phyloP scores from a whole-genome alignment of 2,329 filamentous ascomycete species.

The Colletotrichum gigasporum region DNA sequence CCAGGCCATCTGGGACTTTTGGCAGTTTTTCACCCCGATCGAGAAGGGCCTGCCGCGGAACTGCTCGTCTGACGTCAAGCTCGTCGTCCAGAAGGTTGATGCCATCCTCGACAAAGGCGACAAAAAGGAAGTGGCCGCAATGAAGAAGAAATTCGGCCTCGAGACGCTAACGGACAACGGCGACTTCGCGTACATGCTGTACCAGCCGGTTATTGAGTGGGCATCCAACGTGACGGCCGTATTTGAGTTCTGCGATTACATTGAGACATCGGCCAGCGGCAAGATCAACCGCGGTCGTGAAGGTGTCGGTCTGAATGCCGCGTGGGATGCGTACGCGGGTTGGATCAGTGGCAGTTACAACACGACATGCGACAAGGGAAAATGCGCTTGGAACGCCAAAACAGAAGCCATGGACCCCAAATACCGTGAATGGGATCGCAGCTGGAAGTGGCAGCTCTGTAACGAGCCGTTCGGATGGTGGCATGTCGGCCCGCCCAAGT shows the following conservation, averaged over 20 bases:
- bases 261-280: conserved; percentile 3
- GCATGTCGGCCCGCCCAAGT: conserved; percentile 15
- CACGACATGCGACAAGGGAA: background rate
- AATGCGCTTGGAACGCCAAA: background rate
- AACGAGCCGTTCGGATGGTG: conserved; percentile 29
- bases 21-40: conserved; percentile 58
- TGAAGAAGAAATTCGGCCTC: conserved; percentile 23
- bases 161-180: conserved; percentile 5
- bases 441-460: conserved; percentile 26
- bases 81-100: conserved; percentile 58
- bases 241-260: conserved; percentile 7
- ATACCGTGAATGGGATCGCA: background rate
- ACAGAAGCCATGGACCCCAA: background rate
- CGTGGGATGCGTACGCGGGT: background rate
- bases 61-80: conserved; percentile 55
- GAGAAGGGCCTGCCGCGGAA: conserved; percentile 42
- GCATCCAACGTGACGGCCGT: background rate
- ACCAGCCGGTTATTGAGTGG: conserved; percentile 17
- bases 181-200: conserved; percentile 12
- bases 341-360: background rate
- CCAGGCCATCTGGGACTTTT: conserved; percentile 55
- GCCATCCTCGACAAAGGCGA: conserved; percentile 40
- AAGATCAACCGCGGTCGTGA: background rate
- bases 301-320: background rate
- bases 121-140: background rate